Conservation (phyloP, 257 asterid species). For the Scutellaria minor region DNA sequence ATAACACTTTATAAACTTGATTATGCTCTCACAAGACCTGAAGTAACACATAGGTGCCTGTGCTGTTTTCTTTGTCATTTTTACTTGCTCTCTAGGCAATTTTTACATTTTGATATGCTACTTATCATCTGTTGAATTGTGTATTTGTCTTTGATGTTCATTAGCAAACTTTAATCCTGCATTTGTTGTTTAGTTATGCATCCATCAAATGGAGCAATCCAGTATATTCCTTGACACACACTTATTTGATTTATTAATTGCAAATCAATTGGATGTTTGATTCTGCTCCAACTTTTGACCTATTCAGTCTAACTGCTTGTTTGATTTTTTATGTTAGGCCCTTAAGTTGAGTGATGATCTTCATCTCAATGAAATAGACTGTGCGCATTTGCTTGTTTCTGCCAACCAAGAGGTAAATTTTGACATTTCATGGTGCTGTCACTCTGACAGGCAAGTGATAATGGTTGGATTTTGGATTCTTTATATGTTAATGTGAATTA, state of each 20-base stretch:
- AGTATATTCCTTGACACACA: neutral
- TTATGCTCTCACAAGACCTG: too few relatives aligned
- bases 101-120: constrained; percentile 24
- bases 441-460: too few relatives aligned
- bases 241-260: neutral
- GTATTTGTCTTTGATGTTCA: constrained; percentile 13
- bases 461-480: too few relatives aligned
- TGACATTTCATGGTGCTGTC: too few relatives aligned
- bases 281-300: constrained; percentile 28
- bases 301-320: constrained; percentile 32
- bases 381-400: too few relatives aligned
- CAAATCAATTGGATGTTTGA: constrained; percentile 2
- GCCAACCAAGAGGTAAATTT: too few relatives aligned
- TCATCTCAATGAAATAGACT: too few relatives aligned
- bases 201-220: neutral
- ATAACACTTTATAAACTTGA: too few relatives aligned
- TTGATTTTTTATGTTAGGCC: constrained; percentile 39
- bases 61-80: too few relatives aligned
- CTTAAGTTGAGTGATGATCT: too few relatives aligned
- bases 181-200: constrained; percentile 19
- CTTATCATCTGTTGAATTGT: constrained; percentile 15
- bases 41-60: too few relatives aligned
- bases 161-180: neutral
- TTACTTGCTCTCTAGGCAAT: neutral
- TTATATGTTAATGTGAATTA: too few relatives aligned